Conservation (phyloP, 169 alveolate genomes). For the Plasmodium ovale region DNA sequence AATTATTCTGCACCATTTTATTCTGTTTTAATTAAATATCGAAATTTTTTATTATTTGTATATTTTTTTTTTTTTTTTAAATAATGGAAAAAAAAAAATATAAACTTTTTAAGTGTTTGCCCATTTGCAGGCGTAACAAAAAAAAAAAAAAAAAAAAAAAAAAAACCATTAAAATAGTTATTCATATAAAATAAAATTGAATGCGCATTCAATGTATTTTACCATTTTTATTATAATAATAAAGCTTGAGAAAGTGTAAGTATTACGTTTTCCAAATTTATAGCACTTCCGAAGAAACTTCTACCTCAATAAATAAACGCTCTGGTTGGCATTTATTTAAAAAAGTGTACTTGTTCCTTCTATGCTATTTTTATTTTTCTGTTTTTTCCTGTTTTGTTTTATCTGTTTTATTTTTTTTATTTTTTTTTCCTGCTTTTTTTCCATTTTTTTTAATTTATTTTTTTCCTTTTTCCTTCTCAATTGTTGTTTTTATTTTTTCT, state of each 20-base stretch:
- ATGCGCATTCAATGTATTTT: conserved; percentile 31
- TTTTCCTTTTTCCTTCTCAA: neutral
- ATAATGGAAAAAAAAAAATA: neutral
- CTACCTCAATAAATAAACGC: conserved; percentile 1
- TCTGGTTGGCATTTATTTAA: no score
- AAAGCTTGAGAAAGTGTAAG: neutral
- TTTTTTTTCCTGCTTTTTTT: neutral
- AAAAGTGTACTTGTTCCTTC: neutral
- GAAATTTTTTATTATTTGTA: neutral
- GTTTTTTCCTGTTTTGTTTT: conserved; percentile 3
- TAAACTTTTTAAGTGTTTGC: conserved; percentile 20
- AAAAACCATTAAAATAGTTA: conserved; percentile 10
- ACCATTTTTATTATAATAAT: conserved; percentile 9
- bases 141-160: conserved; percentile 47
- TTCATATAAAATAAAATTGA: conserved; percentile 2
- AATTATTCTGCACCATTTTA: neutral
- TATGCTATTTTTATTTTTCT: conserved; percentile 3
- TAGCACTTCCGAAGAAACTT: conserved; percentile 9
- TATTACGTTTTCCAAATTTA: neutral
- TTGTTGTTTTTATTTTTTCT: neutral
- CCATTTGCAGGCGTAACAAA: neutral
- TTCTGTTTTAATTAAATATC: conserved; percentile 1
- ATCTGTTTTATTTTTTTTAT: neutral
- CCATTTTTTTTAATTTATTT: neutral
- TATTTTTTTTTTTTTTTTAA: conserved; percentile 6